phyloP scores from a whole-genome alignment of 2,329 filamentous ascomycete species.

The Colletotrichum chrysophilum region DNA sequence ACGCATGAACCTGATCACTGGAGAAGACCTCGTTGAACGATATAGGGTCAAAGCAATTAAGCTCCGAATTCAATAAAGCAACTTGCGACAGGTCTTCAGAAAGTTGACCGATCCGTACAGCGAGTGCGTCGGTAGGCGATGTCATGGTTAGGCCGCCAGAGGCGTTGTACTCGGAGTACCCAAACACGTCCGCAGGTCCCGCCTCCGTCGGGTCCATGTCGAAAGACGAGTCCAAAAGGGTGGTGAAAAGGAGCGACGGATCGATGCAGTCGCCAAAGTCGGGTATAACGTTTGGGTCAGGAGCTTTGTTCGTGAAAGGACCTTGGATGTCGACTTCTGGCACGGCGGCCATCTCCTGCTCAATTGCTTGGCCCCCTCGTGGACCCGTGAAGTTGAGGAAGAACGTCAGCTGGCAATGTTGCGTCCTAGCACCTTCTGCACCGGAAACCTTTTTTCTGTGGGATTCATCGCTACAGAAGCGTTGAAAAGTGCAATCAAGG shows the following conservation, averaged over 20 bases:
- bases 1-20: background rate
- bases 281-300: rapidly evolving
- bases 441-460: rapidly evolving
- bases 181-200: background rate
- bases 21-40: background rate
- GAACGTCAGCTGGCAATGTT: background rate
- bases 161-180: background rate
- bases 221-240: background rate
- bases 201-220: background rate
- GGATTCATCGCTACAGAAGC: background rate
- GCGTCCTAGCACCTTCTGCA: rapidly evolving
- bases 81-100: background rate
- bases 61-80: rapidly evolving
- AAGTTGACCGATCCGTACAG: background rate
- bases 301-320: background rate
- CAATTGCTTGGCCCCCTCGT: background rate
- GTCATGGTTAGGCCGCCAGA: background rate
- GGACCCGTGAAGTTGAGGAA: background rate
- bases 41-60: rapidly evolving
- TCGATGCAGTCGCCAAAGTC: background rate
- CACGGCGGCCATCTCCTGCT: background rate
- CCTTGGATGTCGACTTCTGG: background rate
- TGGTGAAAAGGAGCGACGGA: background rate
- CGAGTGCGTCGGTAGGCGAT: background rate
- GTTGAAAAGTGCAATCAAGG: rapidly evolving